Evolutionary conservation across 2,329 filamentous ascomycete genomes (phyloP).

Genomic region (Trichophyton schoenleinii): DNA sequence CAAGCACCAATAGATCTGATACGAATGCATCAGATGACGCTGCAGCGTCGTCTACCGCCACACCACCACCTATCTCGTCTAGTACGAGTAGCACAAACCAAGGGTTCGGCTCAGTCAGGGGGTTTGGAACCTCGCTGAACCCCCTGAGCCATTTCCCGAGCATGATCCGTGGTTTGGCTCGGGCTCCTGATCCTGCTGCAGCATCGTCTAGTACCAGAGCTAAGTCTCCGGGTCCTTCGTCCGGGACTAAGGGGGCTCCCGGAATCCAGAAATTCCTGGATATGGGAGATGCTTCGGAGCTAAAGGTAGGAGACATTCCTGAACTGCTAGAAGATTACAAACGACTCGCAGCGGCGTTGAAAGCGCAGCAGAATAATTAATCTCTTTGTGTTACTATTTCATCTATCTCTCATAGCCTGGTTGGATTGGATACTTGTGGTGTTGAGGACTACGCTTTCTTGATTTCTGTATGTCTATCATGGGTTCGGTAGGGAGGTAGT

Average conservation of each 20-base stretch:
- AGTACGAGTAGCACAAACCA: conserved; percentile 34
- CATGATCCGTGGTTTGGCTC: conserved; percentile 67
- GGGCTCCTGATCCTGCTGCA: conserved; percentile 34
- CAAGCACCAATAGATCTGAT: conserved; percentile 36
- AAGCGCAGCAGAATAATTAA: conserved; percentile 28
- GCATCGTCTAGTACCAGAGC: conserved; percentile 8
- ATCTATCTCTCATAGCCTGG: neutral
- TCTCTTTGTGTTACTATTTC: neutral
- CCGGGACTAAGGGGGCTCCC: conserved; percentile 32
- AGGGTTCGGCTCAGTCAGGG: conserved; percentile 70
- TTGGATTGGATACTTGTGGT: neutral
- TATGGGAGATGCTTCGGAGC: conserved; percentile 54
- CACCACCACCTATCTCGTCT: conserved; percentile 20
- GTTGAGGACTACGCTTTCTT: neutral
- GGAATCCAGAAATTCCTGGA: conserved; percentile 64
- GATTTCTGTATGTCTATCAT: neutral
- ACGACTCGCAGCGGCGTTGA: conserved; percentile 52
- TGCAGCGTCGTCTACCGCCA: conserved; percentile 12
- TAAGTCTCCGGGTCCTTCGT: neutral
- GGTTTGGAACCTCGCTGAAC: conserved; percentile 66
- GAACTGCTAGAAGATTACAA: conserved; percentile 63
- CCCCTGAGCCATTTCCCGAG: conserved; percentile 66
- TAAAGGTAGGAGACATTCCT: conserved; percentile 60
- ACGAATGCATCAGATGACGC: conserved; percentile 23
- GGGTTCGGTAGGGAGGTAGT: neutral